Evolutionary conservation across 164 flowering plant species (phyloP), one percentile per base, ranked within the genome.

Genomic region (Macadamia integrifolia): DNA sequence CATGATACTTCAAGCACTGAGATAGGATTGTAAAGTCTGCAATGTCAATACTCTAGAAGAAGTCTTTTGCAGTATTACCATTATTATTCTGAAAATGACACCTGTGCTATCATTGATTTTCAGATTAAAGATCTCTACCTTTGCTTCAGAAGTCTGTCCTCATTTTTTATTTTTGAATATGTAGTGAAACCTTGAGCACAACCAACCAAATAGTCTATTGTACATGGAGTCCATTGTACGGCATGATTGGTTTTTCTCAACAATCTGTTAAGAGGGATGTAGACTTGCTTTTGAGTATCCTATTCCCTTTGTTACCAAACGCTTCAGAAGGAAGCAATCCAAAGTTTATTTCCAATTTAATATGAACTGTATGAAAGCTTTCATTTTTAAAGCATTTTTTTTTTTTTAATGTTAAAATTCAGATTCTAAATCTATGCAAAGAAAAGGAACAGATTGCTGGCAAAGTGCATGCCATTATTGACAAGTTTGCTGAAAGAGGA

Each of bases 401-500:
- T 46, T 46, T 5, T 28, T 0, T 61, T 43, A 31, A 60, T 63
- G 14, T 0, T 46, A 64, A 35, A 35, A 40, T 66, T 64, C 81
- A 91, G 94, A 88, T 91, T 69, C 84, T 91, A 65, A 79, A 75
- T 68, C 62, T 91, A 44, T 83, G 88, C 79, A 77, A 82, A 76
- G 91, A 86, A 81, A 87, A 81, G 80, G 30, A 85, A 65, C 80
- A 88, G 76, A 86, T 91, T 69, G 80, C 86, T 62, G 81, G 78
- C 55, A 87, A 81, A 79, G 92, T 87, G 64, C 88, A 88, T 73
- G 68, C 83, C 52, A 83, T 89, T 69, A 87, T 89, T 64, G 94
- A 89, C 78, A 87, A 80, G 74, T 90, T 86, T 77, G 96, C 96
- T 66, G 93, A 88, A 78, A 81, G 89, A 71, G 96, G 96, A 28